These are phyloP conservation scores for Wickerhamomyces canadensis DNA, from an alignment of 805 yeast genomes.

Conservation along the genomic window DNA sequence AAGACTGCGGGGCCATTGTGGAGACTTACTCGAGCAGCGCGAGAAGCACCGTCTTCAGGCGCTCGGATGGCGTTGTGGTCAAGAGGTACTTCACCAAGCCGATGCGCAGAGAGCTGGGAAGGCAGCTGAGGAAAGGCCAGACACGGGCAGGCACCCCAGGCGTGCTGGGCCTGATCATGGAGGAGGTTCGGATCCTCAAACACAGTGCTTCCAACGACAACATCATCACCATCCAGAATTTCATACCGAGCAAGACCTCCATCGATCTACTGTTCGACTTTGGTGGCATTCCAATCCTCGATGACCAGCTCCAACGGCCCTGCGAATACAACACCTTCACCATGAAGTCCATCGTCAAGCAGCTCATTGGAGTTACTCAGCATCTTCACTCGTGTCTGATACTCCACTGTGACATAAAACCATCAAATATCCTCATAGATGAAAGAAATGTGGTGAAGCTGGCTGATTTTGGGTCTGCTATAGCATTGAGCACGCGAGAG, in stretches of 20 bases:
- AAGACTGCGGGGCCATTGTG: not conserved
- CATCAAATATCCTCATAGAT: conserved; percentile 57
- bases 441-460: conserved; percentile 56
- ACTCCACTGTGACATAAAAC: conserved; percentile 60
- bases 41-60: not conserved
- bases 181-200: conserved; percentile 1
- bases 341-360: conserved; percentile 48
- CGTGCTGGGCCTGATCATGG: conserved; percentile 26
- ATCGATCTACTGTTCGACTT: conserved; percentile 5
- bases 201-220: too few species aligned
- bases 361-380: conserved; percentile 49
- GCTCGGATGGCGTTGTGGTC: not conserved
- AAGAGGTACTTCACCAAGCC: conserved; percentile 8
- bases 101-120: conserved; percentile 2
- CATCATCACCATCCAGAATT: conserved; percentile 2
- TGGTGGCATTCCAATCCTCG: conserved; percentile 3
- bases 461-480: conserved; percentile 63
- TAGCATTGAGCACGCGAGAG: conserved; percentile 29
- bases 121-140: conserved; percentile 3
- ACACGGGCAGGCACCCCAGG: not conserved
- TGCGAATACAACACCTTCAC: conserved; percentile 50
- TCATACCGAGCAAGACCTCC: not conserved
- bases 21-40: not conserved
- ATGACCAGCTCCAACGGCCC: conserved; percentile 48
- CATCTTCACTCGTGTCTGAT: conserved; percentile 53